Base-by-base conservation (phyloP, 345 rosid species). In the Noccaea caerulescens region DNA sequence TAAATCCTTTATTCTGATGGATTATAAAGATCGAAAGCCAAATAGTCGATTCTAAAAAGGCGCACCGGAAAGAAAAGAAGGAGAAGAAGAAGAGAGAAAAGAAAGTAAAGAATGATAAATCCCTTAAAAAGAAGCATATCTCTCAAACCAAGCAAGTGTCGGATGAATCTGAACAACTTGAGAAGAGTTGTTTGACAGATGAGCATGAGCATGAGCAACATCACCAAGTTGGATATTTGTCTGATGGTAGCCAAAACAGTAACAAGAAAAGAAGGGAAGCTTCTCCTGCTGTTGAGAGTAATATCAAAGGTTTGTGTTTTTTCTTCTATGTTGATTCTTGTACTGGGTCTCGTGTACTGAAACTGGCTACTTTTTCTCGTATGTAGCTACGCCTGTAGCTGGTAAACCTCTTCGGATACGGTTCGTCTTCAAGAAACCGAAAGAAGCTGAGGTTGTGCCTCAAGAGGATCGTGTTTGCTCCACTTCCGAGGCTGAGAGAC, bases 331-430 rank as follows among this genome's bases (percentile, higher is more conserved):
- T 11, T 7, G 10, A 42, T 0, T 47, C 10, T 30, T 37, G 7
- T 3, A 0, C 7, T 30, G 4, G 11, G 3, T 4, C 4, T 0
- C 10, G 11, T 63, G 55, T 44, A 3, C 39, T 58, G 12, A 33
- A 1, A 0, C 0, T 38, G 0, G 1, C 0, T 27, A 4, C 0
- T 3, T 16, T 51, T 49, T 3, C 20, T 62, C n/a, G n/a, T 39
- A 0, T 10, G 56, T 45, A 61, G n/a, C 55, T 65, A 8, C 33
- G 3, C 10, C 63, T 58, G 71, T 76, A 12, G 36, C 72, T 82
- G 96, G 89, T 14, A 87, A 82, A 6, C 71, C 79, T 7, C 12
- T 89, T 34, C 74, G 88, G 11, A 82, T 92, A 64, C 69, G 82
- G 9, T 65, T 89, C 23, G 66, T 84, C 0, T 69, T 80, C 16